Evolutionary conservation across 2,329 filamentous ascomycete species (phyloP), one percentile per base, ranked within the genome.

Genomic region (Stromatinia cepivora): DNA sequence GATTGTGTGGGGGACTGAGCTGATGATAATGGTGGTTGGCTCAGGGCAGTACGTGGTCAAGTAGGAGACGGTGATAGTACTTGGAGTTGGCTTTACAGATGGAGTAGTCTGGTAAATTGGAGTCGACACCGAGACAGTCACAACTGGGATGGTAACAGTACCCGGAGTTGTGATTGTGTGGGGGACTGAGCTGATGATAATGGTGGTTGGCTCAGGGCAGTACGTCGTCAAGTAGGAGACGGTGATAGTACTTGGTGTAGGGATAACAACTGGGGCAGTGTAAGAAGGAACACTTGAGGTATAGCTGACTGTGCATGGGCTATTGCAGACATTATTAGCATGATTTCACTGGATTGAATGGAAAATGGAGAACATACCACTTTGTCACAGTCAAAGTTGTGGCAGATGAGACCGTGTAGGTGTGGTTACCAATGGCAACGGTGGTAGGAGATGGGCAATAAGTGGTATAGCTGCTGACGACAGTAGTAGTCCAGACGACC

Each of bases 171-270:
- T 67, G 15, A 72, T 71, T 22, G 62, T 54, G 31, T 67, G 72
- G 69, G 75, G 75, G 56, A 75, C 67, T 42, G 72, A 71, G 70
- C 73, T 70, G 45, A 72, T 65, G 46, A 62, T 72, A 54, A 66
- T 70, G 22, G 50, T 71, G 20, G 70, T 73, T 56, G 72, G 46
- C 69, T 45, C 48, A 22, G 71, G 69, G 65, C 59, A 46, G 17
- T 61, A 69, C n/a, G 54, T 68, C 28, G 69, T 70, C 46, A 69
- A 58, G 22, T 53, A 69, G 2, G 69, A 69, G 20, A 64, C 45
- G 2, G 63, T 61, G 34, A 56, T 64, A 9, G 59, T 66, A 22
- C 36, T 63, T 52, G 57, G 50, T 17, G 46, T 50, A 9, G 45
- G 65, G 56, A 48, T 70, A 67, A 68, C 68, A 70, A 25, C 67